phyloP scores from a whole-genome alignment of 495 filamentous ascomycete genomes.

The Trichoderma asperelloides region DNA sequence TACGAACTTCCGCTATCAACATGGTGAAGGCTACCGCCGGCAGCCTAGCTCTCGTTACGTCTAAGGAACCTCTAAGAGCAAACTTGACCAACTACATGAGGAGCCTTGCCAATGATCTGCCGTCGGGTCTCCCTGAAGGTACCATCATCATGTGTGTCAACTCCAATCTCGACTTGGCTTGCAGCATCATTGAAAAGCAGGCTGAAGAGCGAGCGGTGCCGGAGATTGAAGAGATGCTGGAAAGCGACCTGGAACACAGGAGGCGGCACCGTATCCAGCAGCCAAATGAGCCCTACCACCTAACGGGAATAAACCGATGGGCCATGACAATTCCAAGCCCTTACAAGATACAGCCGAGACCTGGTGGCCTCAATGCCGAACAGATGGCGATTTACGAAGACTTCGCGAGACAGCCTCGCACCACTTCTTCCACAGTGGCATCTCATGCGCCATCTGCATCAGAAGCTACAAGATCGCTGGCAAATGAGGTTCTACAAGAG shows the following conservation, averaged over 20 bases:
- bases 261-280: constrained; percentile 60
- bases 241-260: constrained; percentile 61
- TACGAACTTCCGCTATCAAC: constrained; percentile 75
- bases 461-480: constrained; percentile 42
- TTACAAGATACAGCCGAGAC: constrained; percentile 61
- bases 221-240: constrained; percentile 89
- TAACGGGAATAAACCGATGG: constrained; percentile 64
- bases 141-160: constrained; percentile 95
- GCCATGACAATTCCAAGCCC: constrained; percentile 82
- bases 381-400: constrained; percentile 95
- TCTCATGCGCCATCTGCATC: constrained; percentile 39
- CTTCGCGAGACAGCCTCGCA: constrained; percentile 74
- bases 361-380: constrained; percentile 69
- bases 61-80: constrained; percentile 89
- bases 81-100: constrained; percentile 96
- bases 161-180: constrained; percentile 90
- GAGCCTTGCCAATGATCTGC: constrained; percentile 58
- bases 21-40: constrained; percentile 90
- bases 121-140: constrained; percentile 72
- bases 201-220: constrained; percentile 87
- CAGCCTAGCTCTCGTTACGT: constrained; percentile 90
- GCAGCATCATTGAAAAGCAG: constrained; percentile 83
- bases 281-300: constrained; percentile 74
- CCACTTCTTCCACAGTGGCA: constrained; percentile 24
- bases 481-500: constrained; percentile 73